Conservation (phyloP, 352 stramenopile species). For the Pythium scleroteichum region DNA sequence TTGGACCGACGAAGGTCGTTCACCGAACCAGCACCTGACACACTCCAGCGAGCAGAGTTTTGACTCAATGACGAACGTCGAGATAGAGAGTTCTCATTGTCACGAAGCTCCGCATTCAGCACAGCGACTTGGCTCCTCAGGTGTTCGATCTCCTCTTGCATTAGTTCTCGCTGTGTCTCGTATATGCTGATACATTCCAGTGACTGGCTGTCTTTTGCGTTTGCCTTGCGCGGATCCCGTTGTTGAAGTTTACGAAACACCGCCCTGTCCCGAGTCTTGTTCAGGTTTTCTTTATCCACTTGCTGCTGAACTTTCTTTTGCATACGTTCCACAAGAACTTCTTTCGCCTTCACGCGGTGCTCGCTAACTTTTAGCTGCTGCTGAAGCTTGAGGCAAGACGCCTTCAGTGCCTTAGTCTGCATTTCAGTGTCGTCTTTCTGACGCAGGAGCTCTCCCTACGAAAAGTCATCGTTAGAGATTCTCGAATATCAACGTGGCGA, state of each 20-base stretch:
- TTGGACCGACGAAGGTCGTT: slow-evolving; percentile 6
- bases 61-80: slow-evolving; percentile 23
- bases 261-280: slow-evolving; percentile 53
- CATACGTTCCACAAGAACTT: slow-evolving; percentile 76
- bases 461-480: neutral
- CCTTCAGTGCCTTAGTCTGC: slow-evolving; percentile 62
- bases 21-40: neutral
- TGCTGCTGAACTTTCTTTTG: slow-evolving; percentile 82
- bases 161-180: slow-evolving; percentile 68
- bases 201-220: slow-evolving; percentile 57
- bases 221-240: slow-evolving; percentile 56
- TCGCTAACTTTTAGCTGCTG: slow-evolving; percentile 88
- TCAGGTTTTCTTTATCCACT: slow-evolving; percentile 68
- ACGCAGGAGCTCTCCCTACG: slow-evolving; percentile 47
- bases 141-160: slow-evolving; percentile 71
- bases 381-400: slow-evolving; percentile 60
- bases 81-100: slow-evolving; percentile 78
- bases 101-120: slow-evolving; percentile 69
- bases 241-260: slow-evolving; percentile 71
- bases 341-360: slow-evolving; percentile 86
- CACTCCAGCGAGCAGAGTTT: slow-evolving; percentile 10
- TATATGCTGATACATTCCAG: slow-evolving; percentile 74
- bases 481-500: neutral
- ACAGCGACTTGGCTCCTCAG: slow-evolving; percentile 60
- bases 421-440: slow-evolving; percentile 48